These are phyloP conservation scores for Hypoxylon intermedium DNA, from an alignment of 495 filamentous ascomycete genomes.

Conservation along the genomic window DNA sequence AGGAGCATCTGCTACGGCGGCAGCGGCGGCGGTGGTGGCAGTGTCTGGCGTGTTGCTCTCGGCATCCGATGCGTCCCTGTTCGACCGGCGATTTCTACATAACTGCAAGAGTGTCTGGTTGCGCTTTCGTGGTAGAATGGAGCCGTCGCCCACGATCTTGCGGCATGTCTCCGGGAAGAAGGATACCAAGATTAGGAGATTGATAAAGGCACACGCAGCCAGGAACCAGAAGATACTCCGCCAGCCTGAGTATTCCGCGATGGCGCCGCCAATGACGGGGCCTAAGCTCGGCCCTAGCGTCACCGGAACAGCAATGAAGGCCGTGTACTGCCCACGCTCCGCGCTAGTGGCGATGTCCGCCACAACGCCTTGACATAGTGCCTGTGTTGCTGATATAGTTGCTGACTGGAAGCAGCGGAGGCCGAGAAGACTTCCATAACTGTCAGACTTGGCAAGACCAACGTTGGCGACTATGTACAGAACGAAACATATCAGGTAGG, in stretches of 20 bases:
- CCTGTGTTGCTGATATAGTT: slow-evolving; percentile 58
- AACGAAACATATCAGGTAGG: slow-evolving; percentile 60
- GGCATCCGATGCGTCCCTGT: slow-evolving; percentile 63
- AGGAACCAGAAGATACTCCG: slow-evolving; percentile 74
- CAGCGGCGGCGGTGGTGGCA: slow-evolving; percentile 13
- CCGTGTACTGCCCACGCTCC: slow-evolving; percentile 59
- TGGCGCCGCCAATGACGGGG: slow-evolving; percentile 66
- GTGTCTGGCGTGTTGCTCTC: slow-evolving; percentile 43
- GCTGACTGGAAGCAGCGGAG: slow-evolving; percentile 64
- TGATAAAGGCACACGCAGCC: slow-evolving; percentile 55
- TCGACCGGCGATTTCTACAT: slow-evolving; percentile 49
- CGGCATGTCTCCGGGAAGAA: slow-evolving; percentile 68
- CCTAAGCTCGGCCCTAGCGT: slow-evolving; percentile 61
- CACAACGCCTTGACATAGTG: slow-evolving; percentile 62
- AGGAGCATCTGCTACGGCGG: slow-evolving; percentile 38
- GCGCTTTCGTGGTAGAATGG: slow-evolving; percentile 49
- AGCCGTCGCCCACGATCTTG: slow-evolving; percentile 70
- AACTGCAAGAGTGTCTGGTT: slow-evolving; percentile 49
- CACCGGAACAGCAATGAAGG: slow-evolving; percentile 47
- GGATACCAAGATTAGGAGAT: slow-evolving; percentile 51
- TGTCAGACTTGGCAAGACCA: slow-evolving; percentile 58
- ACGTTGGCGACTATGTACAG: slow-evolving; percentile 65
- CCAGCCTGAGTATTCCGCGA: slow-evolving; percentile 70
- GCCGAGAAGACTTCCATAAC: slow-evolving; percentile 58
- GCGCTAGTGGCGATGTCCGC: slow-evolving; percentile 60